A percentile compares a stretch with the other conserved stretches of the same genome.
Evolutionary conservation across 2,329 filamentous ascomycete species (phyloP).

Genomic region (Fusarium concolor): DNA sequence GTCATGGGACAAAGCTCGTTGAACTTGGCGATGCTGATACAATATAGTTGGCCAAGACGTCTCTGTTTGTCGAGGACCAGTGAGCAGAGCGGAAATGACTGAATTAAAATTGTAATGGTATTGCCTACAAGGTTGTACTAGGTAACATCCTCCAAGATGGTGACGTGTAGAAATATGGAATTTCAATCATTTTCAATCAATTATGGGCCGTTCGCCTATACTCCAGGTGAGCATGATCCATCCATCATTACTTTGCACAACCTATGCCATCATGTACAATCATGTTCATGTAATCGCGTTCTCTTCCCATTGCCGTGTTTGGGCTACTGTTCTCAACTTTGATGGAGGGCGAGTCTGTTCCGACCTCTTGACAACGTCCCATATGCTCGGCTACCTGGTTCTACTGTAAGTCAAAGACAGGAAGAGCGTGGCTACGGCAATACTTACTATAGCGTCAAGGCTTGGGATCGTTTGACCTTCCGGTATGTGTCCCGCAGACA

Average conservation of each 20-base stretch:
- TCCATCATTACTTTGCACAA: neutral
- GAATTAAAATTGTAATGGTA: neutral
- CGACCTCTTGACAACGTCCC: neutral
- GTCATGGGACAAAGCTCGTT: neutral
- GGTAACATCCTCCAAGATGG: neutral
- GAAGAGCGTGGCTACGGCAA: neutral
- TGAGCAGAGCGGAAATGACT: neutral
- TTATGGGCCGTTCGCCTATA: neutral
- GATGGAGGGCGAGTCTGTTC: neutral
- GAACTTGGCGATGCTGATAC: neutral
- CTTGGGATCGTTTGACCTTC: neutral
- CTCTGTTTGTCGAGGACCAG: neutral
- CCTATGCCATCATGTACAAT: neutral
- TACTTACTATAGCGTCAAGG: neutral
- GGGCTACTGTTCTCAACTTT: neutral
- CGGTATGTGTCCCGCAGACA: neutral
- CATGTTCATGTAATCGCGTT: neutral
- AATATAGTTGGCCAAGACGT: neutral
- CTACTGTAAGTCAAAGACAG: neutral
- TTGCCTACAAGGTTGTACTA: neutral
- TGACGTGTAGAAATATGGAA: neutral
- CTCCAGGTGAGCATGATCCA: neutral
- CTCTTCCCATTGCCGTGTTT: neutral
- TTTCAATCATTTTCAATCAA: neutral
- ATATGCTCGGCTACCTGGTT: neutral